Conservation (phyloP, 495 filamentous ascomycete genomes). For the Staphylotrichum tortipilum region DNA sequence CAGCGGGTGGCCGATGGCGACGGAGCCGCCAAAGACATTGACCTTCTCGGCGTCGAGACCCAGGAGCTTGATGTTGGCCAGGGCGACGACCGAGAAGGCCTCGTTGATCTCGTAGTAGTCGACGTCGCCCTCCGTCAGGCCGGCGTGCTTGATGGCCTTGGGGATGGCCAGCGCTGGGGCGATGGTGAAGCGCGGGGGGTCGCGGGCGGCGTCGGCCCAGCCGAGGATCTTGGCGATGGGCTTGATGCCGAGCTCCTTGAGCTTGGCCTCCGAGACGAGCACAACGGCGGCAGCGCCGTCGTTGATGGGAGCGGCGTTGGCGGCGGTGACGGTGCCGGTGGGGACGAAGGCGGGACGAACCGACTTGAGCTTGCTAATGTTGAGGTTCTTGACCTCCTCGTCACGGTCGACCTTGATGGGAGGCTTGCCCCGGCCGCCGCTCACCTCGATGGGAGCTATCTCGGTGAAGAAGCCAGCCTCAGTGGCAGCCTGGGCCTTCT, state of each 20-base stretch:
- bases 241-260: conserved; percentile 80
- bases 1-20: conserved; percentile 91
- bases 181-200: conserved; percentile 90
- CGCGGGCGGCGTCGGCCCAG: conserved; percentile 88
- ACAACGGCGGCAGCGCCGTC: conserved; percentile 88
- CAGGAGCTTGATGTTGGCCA: conserved; percentile 91
- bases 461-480: conserved; percentile 73
- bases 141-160: conserved; percentile 90
- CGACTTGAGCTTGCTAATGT: conserved; percentile 76
- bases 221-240: conserved; percentile 92
- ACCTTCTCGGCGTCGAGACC: conserved; percentile 73
- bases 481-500: conserved; percentile 81
- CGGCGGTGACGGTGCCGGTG: conserved; percentile 87
- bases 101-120: conserved; percentile 99
- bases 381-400: conserved; percentile 96
- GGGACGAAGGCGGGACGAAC: conserved; percentile 83
- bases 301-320: conserved; percentile 92
- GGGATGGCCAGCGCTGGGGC: conserved; percentile 91
- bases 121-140: conserved; percentile 60
- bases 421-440: conserved; percentile 84
- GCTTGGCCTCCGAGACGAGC: conserved; percentile 78
- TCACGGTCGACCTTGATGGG: conserved; percentile 70
- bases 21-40: conserved; percentile 90
- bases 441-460: conserved; percentile 83
- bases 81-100: conserved; percentile 91